Base-by-base conservation (phyloP, 2,329 filamentous ascomycete species). In the Beauveria medogensis region DNA sequence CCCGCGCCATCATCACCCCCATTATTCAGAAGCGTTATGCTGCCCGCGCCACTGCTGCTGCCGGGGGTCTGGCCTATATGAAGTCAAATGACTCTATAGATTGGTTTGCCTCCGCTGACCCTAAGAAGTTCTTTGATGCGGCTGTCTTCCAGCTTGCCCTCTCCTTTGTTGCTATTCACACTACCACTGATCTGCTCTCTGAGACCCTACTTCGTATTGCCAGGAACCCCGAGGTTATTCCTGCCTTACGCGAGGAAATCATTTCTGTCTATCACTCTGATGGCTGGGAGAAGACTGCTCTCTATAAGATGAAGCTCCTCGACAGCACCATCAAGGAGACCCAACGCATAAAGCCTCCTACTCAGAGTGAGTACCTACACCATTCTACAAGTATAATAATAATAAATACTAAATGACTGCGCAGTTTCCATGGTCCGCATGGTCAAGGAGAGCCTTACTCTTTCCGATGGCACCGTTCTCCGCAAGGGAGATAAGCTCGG, bases 91-190 rank as follows among this genome's bases (percentile, higher is more conserved):
- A 84, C 69, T 80, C 79, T 62, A 70, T 85, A 34, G 81, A 77
- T 9, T 85, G 82, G 82, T 73, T 77, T 59, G 81, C 84, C 62
- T 72, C 73, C n/a, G 73, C 74, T 48, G 80, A 80, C 9, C 60
- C 63, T 1, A 61, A 64, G 12, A 7, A 18, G 1, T 10, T 12
- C 1, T 64, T 65, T 3, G 62, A 70, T 22, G 55, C 64, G 2
- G 64, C 63, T 16, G 41, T 47, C 4, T 53, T 58, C 0, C 68
- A 70, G 34, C 52, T 69, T 2, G n/a, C 30, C 2, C 67, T 72
- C 22, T 72, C 74, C 0, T 76, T 82, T 47, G 81, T 80, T 1
- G 78, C 80, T 3, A 82, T 83, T 34, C 81, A 84, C 67, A 84
- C 81, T 0, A 82, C 82, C 0, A 74, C 76, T 5, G 68, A 70